Percentiles rank a stretch among this genome's conserved stretches.
These are phyloP conservation scores for Phytophthora hibernalis DNA, from an alignment of 352 stramenopile genomes.

Conservation along the genomic window DNA sequence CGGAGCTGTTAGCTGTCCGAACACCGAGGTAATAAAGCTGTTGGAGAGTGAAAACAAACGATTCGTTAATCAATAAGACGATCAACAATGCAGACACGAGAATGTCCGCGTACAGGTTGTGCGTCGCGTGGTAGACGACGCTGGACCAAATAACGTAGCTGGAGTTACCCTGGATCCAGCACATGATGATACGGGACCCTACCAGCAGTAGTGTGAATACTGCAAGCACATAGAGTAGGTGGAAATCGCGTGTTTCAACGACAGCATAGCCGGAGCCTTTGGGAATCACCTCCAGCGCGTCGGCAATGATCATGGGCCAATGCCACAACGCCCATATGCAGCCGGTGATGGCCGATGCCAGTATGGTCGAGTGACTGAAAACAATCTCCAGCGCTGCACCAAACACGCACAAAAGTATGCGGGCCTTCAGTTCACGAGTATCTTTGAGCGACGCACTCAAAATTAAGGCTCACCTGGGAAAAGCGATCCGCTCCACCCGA, in stretches of 20 bases:
- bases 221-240: constrained; percentile 80
- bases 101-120: constrained; percentile 78
- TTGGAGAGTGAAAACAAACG: not conserved
- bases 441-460: constrained; percentile 5
- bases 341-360: constrained; percentile 87
- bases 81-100: not conserved
- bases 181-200: constrained; percentile 90
- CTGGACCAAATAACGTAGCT: constrained; percentile 91
- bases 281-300: constrained; percentile 80
- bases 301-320: constrained; percentile 90
- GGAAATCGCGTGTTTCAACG: constrained; percentile 78
- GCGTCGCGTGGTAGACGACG: constrained; percentile 85
- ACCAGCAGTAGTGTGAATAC: constrained; percentile 84
- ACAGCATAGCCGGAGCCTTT: constrained; percentile 80
- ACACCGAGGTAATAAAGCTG: constrained; percentile 90
- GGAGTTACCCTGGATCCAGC: constrained; percentile 91
- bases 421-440: not conserved
- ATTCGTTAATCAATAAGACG: not conserved
- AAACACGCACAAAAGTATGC: not conserved
- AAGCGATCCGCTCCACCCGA: constrained; percentile 88
- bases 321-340: constrained; percentile 88
- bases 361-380: constrained; percentile 87
- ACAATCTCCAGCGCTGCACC: constrained; percentile 83
- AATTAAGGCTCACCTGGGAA: constrained; percentile 68
- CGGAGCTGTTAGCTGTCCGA: constrained; percentile 84